These are phyloP conservation scores for Solanum chiquidenum DNA, from an alignment of 257 asterid species.

Conservation along the genomic window DNA sequence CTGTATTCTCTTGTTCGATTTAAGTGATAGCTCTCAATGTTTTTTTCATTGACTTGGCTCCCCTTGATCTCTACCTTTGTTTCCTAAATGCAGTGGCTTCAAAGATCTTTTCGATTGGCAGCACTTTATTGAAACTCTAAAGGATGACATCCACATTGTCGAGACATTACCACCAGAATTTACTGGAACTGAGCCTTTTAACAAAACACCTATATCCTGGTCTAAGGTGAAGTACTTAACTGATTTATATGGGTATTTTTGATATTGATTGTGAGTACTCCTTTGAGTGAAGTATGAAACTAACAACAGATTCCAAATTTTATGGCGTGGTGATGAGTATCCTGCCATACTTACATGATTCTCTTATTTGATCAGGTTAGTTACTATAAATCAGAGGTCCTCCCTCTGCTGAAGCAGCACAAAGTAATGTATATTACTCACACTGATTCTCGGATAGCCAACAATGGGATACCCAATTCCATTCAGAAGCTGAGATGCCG, in stretches of 20 bases:
- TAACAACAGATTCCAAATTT: neutral
- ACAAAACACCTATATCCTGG: slow-evolving; percentile 96
- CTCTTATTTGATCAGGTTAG: slow-evolving; percentile 36
- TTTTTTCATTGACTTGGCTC: neutral
- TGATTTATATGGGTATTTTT: neutral
- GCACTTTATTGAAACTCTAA: slow-evolving; percentile 70
- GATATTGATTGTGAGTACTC: neutral
- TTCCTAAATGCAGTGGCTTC: slow-evolving; percentile 61
- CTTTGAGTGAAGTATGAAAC: neutral
- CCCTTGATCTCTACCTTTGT: neutral
- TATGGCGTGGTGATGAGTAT: neutral
- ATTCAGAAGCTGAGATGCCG: slow-evolving; percentile 91
- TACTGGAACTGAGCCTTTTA: slow-evolving; percentile 68
- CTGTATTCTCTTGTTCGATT: neutral
- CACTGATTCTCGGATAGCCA: slow-evolving; percentile 94
- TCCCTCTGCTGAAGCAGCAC: slow-evolving; percentile 85
- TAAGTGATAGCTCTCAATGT: neutral
- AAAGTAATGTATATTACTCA: slow-evolving; percentile 85
- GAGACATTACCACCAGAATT: slow-evolving; percentile 75
- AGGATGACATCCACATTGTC: slow-evolving; percentile 68
- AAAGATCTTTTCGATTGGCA: slow-evolving; percentile 95
- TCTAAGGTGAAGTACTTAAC: slow-evolving; percentile 55
- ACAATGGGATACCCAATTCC: slow-evolving; percentile 63
- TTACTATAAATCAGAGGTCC: slow-evolving; percentile 76
- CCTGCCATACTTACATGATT: neutral